Evolutionary conservation across 2,329 filamentous ascomycete genomes (phyloP), one percentile per base, ranked within the genome.

Genomic region (Lasiodiplodia sp.): DNA sequence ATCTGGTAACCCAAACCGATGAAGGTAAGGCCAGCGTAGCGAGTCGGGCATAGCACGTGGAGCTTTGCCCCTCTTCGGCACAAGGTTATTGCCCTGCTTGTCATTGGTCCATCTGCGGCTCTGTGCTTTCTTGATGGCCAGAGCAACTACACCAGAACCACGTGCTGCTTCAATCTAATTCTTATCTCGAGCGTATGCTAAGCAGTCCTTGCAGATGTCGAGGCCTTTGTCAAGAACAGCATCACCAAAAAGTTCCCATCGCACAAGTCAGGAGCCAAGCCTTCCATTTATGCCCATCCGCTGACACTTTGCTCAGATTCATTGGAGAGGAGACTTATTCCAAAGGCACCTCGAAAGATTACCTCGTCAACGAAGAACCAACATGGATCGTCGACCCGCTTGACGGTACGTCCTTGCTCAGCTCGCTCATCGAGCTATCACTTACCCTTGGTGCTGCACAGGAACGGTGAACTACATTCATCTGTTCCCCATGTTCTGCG

Each of bases 401-500:
- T 34, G 91, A 94, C 75, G 91, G 90, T 82, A 78, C 60, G 70
- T 21, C 37, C 47, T 38, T 51, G 47, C 28, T 44, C 28, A 2
- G 16, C 23, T 55, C 44, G 6, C 4, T 10, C 25, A 4, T 23
- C 28, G 5, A 21, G 23, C 16, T 23, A n/a, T 18, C 34, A 14
- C 21, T 51, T 44, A 37, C 31, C 44, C 38, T 70, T 69, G 14
- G 71, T n/a, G 21, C 16, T 56, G 11, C 21, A 28, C 60, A 85
- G 84, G 86, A 53, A 94, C 92, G 3, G 91, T 94, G 69, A 94
- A 94, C 82, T 94, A 91, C 80, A 92, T 91, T 37, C 92, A 94
- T 77, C 85, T 92, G 6, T 93, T 92, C 75, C 91, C 91, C 69
- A 92, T 93, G 89, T 93, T 92, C 80, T 94, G 92, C 78, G 89